Evolutionary conservation across 2,329 filamentous ascomycete genomes (phyloP), one percentile per base, ranked within the genome.

Genomic region (Ascochyta pisi): DNA sequence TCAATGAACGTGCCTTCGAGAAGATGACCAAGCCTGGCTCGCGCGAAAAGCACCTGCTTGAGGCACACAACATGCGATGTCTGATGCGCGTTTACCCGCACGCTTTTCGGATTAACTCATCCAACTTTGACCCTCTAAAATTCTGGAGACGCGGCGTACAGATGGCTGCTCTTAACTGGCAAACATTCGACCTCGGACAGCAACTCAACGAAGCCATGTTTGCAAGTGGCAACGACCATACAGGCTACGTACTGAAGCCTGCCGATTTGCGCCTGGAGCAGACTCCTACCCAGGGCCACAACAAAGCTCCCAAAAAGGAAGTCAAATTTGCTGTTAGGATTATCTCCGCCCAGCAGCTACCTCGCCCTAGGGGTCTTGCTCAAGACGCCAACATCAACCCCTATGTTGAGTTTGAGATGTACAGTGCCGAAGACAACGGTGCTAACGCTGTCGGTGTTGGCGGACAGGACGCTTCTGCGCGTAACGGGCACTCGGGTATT

Each of bases 201-300:
- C 94, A 98, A 73, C 84, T 98, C 75, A 98, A 98, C 73, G 90
- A 95, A 65, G 95, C 95, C 69, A 98, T 99, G 95, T 99, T 97
- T 73, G 90, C 92, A 42, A 91, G 91, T 54, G 91, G 92, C 39
- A 88, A 85, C 12, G 95, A 97, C 77, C 86, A 87, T 52, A 91
- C 90, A 3, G 95, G 95, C 40, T 99, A 98, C 69, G 92, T 98
- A 13, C 84, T 97, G 49, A 99, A 99, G 79, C 94, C 95, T 19
- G 85, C 88, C 33, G 91, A 93, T 71, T 86, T 96, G 59, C 89
- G 94, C 64, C 71, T 67, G 40, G 65, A 70, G 43, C 68, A 68
- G 16, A 63, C 57, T 6, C 62, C 67, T 24, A 67, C 64, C 6
- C 76, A 87, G 52, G 83, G 83, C 15, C 80, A 82, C 38, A 74